Percentiles rank a stretch among this genome's conserved stretches.
phyloP scores from a whole-genome alignment of 257 asterid species.

The Plectranthus barbatus region DNA sequence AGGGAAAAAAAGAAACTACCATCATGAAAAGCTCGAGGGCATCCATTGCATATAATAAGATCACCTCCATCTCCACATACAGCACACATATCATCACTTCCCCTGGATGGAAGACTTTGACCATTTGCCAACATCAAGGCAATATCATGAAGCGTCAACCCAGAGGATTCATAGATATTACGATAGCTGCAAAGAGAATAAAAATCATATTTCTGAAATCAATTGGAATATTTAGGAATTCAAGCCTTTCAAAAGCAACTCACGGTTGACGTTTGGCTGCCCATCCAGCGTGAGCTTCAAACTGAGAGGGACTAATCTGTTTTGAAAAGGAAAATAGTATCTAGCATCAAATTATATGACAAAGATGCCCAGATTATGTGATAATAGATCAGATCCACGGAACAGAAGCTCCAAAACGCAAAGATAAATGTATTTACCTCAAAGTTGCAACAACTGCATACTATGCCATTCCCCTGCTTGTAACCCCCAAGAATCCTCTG shows the following conservation, averaged over 20 bases:
- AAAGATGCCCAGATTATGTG: neutral
- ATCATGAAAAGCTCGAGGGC: constrained; percentile 97
- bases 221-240: neutral
- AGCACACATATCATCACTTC: constrained; percentile 95
- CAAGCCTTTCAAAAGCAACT: constrained; percentile 25
- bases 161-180: constrained; percentile 82
- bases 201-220: constrained; percentile 5
- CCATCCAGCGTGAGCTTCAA: constrained; percentile 98
- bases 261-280: constrained; percentile 99
- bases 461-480: constrained; percentile 91
- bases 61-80: constrained; percentile 88
- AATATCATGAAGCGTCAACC: constrained; percentile 91
- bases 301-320: constrained; percentile 99
- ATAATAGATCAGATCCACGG: neutral
- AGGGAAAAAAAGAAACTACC: constrained; percentile 28
- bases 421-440: constrained; percentile 42
- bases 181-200: constrained; percentile 59
- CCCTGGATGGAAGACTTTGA: constrained; percentile 56
- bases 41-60: constrained; percentile 65
- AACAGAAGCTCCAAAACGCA: neutral
- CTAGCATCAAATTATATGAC: constrained; percentile 8
- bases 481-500: constrained; percentile 94
- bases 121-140: constrained; percentile 94
- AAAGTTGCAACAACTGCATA: constrained; percentile 75
- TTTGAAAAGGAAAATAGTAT: neutral